These are phyloP conservation scores for Dicorynia guianensis DNA, from an alignment of 306 rosid genomes.

Conservation along the genomic window DNA sequence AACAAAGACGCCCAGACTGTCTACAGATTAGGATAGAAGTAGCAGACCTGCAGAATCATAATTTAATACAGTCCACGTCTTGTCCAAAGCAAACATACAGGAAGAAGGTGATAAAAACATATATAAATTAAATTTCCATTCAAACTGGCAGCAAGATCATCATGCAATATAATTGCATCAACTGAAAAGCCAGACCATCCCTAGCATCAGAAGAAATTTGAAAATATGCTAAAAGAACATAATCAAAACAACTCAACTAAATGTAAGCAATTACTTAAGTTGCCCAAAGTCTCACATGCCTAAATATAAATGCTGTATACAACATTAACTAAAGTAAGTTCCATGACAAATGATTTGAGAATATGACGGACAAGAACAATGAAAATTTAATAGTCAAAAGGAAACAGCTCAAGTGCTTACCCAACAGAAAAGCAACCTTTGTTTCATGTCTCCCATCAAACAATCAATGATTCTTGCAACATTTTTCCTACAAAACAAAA, in stretches of 20 bases:
- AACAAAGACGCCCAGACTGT: too few species aligned
- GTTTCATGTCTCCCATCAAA: constrained; percentile 73
- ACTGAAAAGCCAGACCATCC: constrained; percentile 2
- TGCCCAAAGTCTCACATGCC: not conserved
- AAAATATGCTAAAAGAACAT: not conserved
- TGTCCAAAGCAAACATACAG: not conserved
- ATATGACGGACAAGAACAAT: constrained; percentile 6
- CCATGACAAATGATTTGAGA: constrained; percentile 6
- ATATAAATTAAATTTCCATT: constrained; percentile 19
- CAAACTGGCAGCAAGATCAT: not conserved
- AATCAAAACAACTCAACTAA: not conserved
- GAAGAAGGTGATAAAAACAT: not conserved
- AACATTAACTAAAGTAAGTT: constrained; percentile 7
- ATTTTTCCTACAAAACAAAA: constrained; percentile 62
- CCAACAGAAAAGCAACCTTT: constrained; percentile 81
- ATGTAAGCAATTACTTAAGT: not conserved
- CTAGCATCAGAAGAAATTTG: not conserved
- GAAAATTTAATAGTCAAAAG: not conserved
- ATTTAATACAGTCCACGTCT: constrained; percentile 18
- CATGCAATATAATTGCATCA: not conserved
- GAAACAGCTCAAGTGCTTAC: constrained; percentile 51
- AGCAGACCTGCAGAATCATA: not conserved
- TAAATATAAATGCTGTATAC: not conserved
- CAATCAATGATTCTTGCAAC: constrained; percentile 45
- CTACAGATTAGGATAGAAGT: too few species aligned